Evolutionary conservation across 108 stramenopile genomes (phyloP).

Genomic region (Cyclotella cryptica): DNA sequence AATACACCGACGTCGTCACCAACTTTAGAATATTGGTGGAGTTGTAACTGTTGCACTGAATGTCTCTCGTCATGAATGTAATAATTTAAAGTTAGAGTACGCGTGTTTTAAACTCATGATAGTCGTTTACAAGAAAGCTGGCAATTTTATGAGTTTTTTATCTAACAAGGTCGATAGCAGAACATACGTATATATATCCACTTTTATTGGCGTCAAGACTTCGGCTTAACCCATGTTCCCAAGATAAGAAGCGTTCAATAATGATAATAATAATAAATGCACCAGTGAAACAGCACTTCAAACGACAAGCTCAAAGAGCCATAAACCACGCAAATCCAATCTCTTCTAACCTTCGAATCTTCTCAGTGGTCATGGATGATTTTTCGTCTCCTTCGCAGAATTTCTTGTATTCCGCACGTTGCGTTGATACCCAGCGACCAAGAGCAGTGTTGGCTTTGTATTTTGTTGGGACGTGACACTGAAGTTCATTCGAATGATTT

Average conservation of each 20-base stretch:
- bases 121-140: background rate
- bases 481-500: background rate
- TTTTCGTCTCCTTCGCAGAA: slow-evolving; percentile 41
- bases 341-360: slow-evolving; percentile 63
- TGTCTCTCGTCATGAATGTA: slow-evolving; percentile 10
- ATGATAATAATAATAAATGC: background rate
- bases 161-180: background rate
- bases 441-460: slow-evolving; percentile 53
- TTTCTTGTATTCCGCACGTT: slow-evolving; percentile 57
- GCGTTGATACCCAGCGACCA: slow-evolving; percentile 61
- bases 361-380: slow-evolving; percentile 53
- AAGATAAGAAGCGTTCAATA: too few species aligned
- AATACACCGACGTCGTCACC: slow-evolving; percentile 18
- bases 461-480: slow-evolving; percentile 50
- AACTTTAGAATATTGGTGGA: slow-evolving; percentile 26
- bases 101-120: background rate
- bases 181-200: background rate
- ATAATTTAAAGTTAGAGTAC: background rate
- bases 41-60: slow-evolving; percentile 43
- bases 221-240: too few species aligned
- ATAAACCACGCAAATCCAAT: slow-evolving; percentile 82
- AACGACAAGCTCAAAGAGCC: slow-evolving; percentile 14
- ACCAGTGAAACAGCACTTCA: background rate
- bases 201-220: too few species aligned
- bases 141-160: slow-evolving; percentile 3